Percentiles rank a stretch among this genome's conserved stretches.
These are phyloP conservation scores for Agaricus blazei DNA, from an alignment of 768 basidiomycete species.

Conservation along the genomic window DNA sequence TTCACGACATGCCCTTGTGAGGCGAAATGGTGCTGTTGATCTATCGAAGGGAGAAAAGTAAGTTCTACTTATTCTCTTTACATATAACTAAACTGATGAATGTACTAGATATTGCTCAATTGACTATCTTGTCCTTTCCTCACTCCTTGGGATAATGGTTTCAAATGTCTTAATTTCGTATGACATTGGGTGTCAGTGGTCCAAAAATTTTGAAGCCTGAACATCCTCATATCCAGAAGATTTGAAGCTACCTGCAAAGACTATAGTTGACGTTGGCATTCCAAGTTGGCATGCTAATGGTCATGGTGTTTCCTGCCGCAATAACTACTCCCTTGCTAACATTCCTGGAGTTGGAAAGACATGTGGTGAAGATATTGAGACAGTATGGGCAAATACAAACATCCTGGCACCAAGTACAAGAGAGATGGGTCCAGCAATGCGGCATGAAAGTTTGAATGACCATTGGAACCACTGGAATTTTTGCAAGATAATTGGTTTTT, in stretches of 20 bases:
- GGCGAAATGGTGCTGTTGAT: slow-evolving; percentile 21
- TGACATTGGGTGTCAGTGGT: no score
- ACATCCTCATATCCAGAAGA: slow-evolving; percentile 7
- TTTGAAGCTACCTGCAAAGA: slow-evolving; percentile 1
- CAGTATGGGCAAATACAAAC: slow-evolving; percentile 24
- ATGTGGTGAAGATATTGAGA: slow-evolving; percentile 30
- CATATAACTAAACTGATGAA: no score
- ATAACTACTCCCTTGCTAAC: slow-evolving; percentile 18
- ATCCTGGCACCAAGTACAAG: slow-evolving; percentile 21
- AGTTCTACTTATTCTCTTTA: neutral
- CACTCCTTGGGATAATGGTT: no score
- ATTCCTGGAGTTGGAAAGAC: slow-evolving; percentile 20
- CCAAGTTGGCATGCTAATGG: slow-evolving; percentile 24
- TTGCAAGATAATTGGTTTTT: slow-evolving; percentile 18
- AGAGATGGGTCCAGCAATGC: slow-evolving; percentile 31
- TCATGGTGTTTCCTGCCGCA: slow-evolving; percentile 20
- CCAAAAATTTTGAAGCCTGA: no score
- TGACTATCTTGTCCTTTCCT: no score
- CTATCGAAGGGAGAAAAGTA: slow-evolving; percentile 27
- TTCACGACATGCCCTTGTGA: slow-evolving; percentile 19
- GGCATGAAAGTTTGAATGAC: slow-evolving; percentile 20
- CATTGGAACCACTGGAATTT: slow-evolving; percentile 24
- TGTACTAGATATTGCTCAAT: no score
- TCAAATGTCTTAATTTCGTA: no score
- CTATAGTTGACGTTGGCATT: slow-evolving; percentile 11